phyloP scores from a whole-genome alignment of 305 asterid species.

The Fraxinus ornus region DNA sequence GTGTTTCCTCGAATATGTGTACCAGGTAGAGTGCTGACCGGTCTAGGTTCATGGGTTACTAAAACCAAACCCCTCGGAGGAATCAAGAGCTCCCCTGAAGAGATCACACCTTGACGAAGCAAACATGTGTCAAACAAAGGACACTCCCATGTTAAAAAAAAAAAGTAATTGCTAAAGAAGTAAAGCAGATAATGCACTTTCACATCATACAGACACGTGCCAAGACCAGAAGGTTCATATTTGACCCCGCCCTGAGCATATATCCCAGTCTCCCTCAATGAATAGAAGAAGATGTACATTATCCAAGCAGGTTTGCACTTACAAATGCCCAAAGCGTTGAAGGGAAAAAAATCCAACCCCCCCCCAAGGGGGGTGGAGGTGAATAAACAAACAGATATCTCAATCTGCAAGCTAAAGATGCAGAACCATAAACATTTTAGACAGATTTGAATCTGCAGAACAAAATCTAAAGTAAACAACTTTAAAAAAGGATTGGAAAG shows the following conservation, averaged over 20 bases:
- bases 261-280: not conserved
- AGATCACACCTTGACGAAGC: slow-evolving; percentile 44
- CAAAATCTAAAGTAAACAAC: not conserved
- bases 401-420: not conserved
- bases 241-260: not conserved
- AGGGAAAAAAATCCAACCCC: not conserved
- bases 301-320: not conserved
- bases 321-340: not conserved
- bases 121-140: not conserved
- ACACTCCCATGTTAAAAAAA: not conserved
- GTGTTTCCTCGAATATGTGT: slow-evolving; percentile 83
- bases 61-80: slow-evolving; percentile 82
- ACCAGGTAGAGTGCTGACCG: slow-evolving; percentile 72
- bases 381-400: not conserved
- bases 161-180: not conserved
- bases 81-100: slow-evolving; percentile 69
- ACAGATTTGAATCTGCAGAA: not conserved
- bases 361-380: not conserved
- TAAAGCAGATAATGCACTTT: not conserved
- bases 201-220: not conserved
- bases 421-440: not conserved
- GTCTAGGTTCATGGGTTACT: slow-evolving; percentile 87
- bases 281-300: not conserved
- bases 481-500: not conserved
- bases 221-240: not conserved